Evolutionary conservation across 345 rosid genomes (phyloP).

Genomic region (Triadica sebifera): DNA sequence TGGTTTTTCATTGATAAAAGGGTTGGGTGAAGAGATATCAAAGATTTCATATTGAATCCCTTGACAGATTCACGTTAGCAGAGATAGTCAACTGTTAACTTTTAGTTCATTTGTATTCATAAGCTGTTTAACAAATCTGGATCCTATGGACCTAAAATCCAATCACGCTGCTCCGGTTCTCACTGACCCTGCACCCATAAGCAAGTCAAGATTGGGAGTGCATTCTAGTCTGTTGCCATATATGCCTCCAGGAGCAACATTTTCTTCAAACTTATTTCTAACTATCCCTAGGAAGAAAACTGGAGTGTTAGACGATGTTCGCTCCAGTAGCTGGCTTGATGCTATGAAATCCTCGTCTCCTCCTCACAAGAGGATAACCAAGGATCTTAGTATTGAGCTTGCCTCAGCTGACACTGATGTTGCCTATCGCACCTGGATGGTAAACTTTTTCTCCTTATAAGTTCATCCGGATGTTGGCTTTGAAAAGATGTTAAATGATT

Average conservation of each 20-base stretch:
- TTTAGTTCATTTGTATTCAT: background rate
- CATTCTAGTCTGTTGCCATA: conserved; percentile 42
- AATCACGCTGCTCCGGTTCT: conserved; percentile 64
- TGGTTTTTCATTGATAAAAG: conserved; percentile 52
- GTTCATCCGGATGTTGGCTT: background rate
- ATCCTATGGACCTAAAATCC: conserved; percentile 73
- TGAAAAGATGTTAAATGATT: background rate
- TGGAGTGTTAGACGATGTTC: conserved; percentile 68
- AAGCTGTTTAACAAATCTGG: conserved; percentile 29
- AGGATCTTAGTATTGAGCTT: conserved; percentile 39
- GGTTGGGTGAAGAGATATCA: conserved; percentile 30
- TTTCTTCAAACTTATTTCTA: conserved; percentile 47
- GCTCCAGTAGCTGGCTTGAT: conserved; percentile 67
- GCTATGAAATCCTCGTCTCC: conserved; percentile 91
- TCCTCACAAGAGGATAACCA: conserved; percentile 37
- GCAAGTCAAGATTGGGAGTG: conserved; percentile 55
- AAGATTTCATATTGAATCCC: conserved; percentile 20
- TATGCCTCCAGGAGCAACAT: conserved; percentile 45
- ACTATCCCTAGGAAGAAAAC: conserved; percentile 71
- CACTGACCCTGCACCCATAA: conserved; percentile 57
- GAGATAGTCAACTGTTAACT: conserved; percentile 27
- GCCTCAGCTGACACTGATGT: conserved; percentile 43
- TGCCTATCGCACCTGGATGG: conserved; percentile 70
- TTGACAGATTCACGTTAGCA: no score
- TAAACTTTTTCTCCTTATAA: conserved; percentile 23